Percentiles rank a stretch among this genome's conserved stretches.
These are phyloP conservation scores for Pseudozyma sp. DNA, from an alignment of 1,284 basidiomycete species.

Conservation along the genomic window DNA sequence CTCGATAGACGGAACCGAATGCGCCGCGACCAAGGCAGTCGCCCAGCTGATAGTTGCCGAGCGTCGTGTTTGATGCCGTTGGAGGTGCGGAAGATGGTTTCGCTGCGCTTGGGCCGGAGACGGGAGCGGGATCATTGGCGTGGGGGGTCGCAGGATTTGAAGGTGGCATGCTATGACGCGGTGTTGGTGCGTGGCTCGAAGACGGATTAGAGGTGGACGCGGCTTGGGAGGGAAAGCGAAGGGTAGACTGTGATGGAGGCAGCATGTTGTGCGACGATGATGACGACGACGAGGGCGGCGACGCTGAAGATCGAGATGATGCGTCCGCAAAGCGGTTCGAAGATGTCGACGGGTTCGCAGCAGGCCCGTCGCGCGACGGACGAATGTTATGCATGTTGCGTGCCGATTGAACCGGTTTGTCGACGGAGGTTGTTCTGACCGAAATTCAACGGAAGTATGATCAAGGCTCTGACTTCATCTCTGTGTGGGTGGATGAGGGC, in stretches of 20 bases:
- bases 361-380: slow-evolving; percentile 12
- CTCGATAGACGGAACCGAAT: slow-evolving; percentile 91
- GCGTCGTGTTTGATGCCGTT: slow-evolving; percentile 8
- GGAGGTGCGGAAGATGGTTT: slow-evolving; percentile 5
- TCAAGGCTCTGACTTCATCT: neutral
- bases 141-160: neutral
- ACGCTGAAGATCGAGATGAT: neutral
- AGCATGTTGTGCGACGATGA: slow-evolving; percentile 24
- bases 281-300: neutral
- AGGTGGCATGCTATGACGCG: slow-evolving; percentile 8
- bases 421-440: neutral
- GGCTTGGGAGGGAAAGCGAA: slow-evolving; percentile 35
- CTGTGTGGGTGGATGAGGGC: neutral
- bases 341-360: slow-evolving; percentile 16
- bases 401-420: neutral
- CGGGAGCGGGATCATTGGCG: neutral
- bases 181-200: neutral
- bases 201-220: neutral
- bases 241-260: slow-evolving; percentile 31
- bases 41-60: slow-evolving; percentile 73
- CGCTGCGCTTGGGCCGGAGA: neutral
- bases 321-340: slow-evolving; percentile 1
- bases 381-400: slow-evolving; percentile 17
- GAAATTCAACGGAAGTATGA: neutral
- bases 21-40: slow-evolving; percentile 94